These are phyloP conservation scores for Pichia cabralensis DNA, from an alignment of 805 yeast genomes.

Conservation along the genomic window DNA sequence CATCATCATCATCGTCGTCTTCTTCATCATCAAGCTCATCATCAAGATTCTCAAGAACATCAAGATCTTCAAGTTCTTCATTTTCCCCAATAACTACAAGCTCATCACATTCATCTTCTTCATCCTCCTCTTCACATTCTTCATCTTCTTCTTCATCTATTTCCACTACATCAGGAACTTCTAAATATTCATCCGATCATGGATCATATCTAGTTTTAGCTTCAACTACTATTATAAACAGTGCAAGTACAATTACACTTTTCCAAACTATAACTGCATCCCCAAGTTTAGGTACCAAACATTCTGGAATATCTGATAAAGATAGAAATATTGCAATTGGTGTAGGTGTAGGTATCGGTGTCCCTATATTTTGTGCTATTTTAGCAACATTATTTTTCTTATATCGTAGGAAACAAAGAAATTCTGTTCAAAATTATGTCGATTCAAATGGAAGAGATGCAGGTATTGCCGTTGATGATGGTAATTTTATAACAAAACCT, in stretches of 20 bases:
- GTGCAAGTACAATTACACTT: conserved; percentile 12
- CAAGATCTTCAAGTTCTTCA: conserved; percentile 4
- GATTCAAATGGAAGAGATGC: conserved; percentile 27
- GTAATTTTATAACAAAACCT: conserved; percentile 14
- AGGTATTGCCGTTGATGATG: conserved; percentile 21
- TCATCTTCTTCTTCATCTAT: conserved; percentile 10
- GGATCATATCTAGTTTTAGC: conserved; percentile 13
- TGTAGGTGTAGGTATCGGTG: conserved; percentile 63
- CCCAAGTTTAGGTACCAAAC: conserved; percentile 17
- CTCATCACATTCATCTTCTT: background rate
- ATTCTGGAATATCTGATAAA: conserved; percentile 37
- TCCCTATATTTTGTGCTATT: conserved; percentile 39
- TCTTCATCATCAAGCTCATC: conserved; percentile 1
- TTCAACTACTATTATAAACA: conserved; percentile 16
- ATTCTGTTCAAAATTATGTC: conserved; percentile 20
- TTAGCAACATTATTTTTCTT: conserved; percentile 10
- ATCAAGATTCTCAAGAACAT: conserved; percentile 1
- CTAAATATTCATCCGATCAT: conserved; percentile 11
- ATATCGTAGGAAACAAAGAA: conserved; percentile 13
- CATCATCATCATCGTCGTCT: conserved; percentile 4
- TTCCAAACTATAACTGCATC: conserved; percentile 14
- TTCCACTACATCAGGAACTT: conserved; percentile 2
- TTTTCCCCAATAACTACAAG: conserved; percentile 4
- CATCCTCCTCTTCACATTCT: conserved; percentile 5
- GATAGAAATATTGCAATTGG: conserved; percentile 48